Evolutionary conservation across 305 asterid species (phyloP).

Genomic region (Fraxinus greggii): DNA sequence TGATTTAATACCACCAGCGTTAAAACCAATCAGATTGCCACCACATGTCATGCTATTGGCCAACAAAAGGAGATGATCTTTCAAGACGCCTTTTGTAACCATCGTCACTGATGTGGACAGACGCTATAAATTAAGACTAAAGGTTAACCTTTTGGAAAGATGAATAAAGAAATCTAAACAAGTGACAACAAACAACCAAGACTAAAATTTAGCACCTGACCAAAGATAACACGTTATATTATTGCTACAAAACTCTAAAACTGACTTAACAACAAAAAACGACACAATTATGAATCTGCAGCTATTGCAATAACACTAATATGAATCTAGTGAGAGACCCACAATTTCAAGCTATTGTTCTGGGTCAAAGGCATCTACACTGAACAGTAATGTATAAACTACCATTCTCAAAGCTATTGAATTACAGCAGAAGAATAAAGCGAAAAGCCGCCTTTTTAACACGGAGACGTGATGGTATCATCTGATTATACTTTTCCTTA

Average conservation of each 20-base stretch:
- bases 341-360: neutral
- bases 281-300: neutral
- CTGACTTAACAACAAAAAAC: neutral
- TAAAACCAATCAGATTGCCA: conserved; percentile 88
- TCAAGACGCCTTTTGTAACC: conserved; percentile 97
- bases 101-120: conserved; percentile 89
- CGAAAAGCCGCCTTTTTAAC: neutral
- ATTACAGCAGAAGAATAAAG: neutral
- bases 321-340: neutral
- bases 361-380: neutral
- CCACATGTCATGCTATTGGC: conserved; percentile 95
- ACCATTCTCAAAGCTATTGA: neutral
- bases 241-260: neutral
- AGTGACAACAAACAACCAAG: conserved; percentile 2
- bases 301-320: neutral
- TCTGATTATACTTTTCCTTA: neutral
- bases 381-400: neutral
- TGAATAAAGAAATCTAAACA: conserved; percentile 3
- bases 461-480: neutral
- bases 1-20: conserved; percentile 84
- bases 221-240: conserved; percentile 5
- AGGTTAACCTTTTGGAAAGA: conserved; percentile 2
- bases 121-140: conserved; percentile 55
- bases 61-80: conserved; percentile 84
- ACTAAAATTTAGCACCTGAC: conserved; percentile 5